phyloP scores from a whole-genome alignment of 2,329 filamentous ascomycete genomes.

The Blastomyces parvus region DNA sequence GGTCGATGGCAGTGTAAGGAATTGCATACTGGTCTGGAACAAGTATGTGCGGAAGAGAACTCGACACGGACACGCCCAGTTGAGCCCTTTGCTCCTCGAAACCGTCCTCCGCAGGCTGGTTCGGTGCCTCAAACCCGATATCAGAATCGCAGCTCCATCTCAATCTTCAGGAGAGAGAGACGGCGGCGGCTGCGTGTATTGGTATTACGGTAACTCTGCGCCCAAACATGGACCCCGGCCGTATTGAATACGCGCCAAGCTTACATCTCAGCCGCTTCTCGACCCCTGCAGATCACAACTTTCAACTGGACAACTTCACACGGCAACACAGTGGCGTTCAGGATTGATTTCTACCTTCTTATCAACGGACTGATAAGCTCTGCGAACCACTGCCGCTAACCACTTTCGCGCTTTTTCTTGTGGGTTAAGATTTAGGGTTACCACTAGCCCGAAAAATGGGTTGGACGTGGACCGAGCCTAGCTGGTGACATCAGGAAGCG shows the following conservation, averaged over 20 bases:
- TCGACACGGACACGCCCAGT: not conserved
- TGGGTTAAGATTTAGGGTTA: not conserved
- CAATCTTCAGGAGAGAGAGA: not conserved
- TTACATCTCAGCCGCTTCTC: not conserved
- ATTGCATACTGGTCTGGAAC: not conserved
- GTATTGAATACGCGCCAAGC: constrained; percentile 1
- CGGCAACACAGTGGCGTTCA: too few relatives aligned
- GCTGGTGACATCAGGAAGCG: not conserved
- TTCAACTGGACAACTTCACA: too few relatives aligned
- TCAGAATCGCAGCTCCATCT: not conserved
- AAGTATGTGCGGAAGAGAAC: not conserved
- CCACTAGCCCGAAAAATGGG: not conserved
- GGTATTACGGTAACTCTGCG: not conserved
- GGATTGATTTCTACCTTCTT: too few relatives aligned
- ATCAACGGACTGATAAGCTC: not conserved
- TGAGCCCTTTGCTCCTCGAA: not conserved
- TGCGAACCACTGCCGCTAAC: not conserved
- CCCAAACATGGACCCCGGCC: not conserved
- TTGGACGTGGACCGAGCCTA: not conserved
- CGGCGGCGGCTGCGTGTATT: not conserved
- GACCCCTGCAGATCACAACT: not conserved
- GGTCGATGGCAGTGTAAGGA: not conserved
- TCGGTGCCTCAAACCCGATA: not conserved
- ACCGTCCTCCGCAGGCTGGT: not conserved
- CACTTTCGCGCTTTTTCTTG: not conserved